Base-by-base conservation (phyloP, 169 alveolate species). In the Plasmodium berghei region DNA sequence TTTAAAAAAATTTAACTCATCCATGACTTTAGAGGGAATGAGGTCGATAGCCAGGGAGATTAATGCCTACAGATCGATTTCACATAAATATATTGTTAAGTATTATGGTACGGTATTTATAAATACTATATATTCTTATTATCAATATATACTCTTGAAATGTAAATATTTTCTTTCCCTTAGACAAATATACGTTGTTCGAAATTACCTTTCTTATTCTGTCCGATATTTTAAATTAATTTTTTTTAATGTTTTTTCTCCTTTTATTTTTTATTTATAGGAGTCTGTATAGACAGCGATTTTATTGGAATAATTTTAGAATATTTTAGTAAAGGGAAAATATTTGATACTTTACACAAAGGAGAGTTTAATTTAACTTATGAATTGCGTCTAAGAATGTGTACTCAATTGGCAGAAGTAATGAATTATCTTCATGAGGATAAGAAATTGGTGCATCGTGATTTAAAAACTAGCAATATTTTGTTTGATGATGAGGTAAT, bases 381-480 rank as follows among this genome's bases (percentile, higher is more conserved):
- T 48, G 93, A 87, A 3, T 80, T 49, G 22, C 92, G 96, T 9
- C 71, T 94, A 12, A 88, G 73, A 12, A 91, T 94, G 73, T 72
- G 93, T 46, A 77, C 71, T 58, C 96, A 94, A 72, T 92, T 94
- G 28, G 85, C 86, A 46, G 87, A 72, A n/a, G 97, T 93, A 26
- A 92, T 93, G 42, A 70, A 92, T 22, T 93, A 80, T 71, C 71
- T 94, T 70, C 97, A 94, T 62, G 58, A 72, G 49, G 89, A 87
- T 54, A 92, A 92, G 54, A 72, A 88, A 45, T 87, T 94, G 62
- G 91, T 94, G 26, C 97, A 94, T 85, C 56, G 97, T 28, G 97
- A 94, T 83, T 89, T 94, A 12, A 94, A 94, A 71, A 94, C 97
- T 14, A 94, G 96, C 9, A 94, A 94, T 87, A 72, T 94, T 10